phyloP scores from a whole-genome alignment of 345 rosid genomes.

The Camelina sativa region DNA sequence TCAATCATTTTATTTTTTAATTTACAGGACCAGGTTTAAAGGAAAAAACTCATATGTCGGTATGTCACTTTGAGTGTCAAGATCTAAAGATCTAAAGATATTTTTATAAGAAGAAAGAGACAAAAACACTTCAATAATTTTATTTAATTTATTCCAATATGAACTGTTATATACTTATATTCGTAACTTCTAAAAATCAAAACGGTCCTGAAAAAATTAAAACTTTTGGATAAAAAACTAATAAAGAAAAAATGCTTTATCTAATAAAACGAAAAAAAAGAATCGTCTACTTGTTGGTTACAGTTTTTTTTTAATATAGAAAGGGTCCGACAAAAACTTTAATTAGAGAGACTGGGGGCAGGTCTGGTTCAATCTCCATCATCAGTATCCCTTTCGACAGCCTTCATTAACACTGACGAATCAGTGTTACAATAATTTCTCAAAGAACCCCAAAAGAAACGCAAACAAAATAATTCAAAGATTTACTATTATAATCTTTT shows the following conservation, averaged over 20 bases:
- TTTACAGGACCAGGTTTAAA: neutral
- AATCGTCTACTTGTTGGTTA: constrained; percentile 24
- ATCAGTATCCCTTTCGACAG: neutral
- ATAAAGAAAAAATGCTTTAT: too few relatives aligned
- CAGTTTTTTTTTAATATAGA: neutral
- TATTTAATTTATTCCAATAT: neutral
- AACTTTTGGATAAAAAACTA: neutral
- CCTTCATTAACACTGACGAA: constrained; percentile 30
- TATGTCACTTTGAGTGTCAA: constrained; percentile 23
- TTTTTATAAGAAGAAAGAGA: constrained; percentile 18
- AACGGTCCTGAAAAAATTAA: constrained; percentile 14
- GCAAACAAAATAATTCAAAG: constrained; percentile 12
- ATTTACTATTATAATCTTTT: neutral
- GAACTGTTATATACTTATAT: constrained; percentile 7
- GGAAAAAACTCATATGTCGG: constrained; percentile 27
- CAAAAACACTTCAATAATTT: neutral
- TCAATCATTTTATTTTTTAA: constrained; percentile 17
- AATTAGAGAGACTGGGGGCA: neutral
- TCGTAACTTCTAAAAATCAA: constrained; percentile 12
- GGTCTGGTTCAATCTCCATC: constrained; percentile 32
- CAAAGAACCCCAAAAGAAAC: constrained; percentile 14
- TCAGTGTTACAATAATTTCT: constrained; percentile 25
- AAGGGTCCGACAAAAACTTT: constrained; percentile 28
- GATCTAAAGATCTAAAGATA: constrained; percentile 29
- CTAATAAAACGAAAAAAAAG: neutral